These are phyloP conservation scores for Umbelopsis ramanniana DNA, from an alignment of 192 early-diverging fungal genomes.

Conservation along the genomic window DNA sequence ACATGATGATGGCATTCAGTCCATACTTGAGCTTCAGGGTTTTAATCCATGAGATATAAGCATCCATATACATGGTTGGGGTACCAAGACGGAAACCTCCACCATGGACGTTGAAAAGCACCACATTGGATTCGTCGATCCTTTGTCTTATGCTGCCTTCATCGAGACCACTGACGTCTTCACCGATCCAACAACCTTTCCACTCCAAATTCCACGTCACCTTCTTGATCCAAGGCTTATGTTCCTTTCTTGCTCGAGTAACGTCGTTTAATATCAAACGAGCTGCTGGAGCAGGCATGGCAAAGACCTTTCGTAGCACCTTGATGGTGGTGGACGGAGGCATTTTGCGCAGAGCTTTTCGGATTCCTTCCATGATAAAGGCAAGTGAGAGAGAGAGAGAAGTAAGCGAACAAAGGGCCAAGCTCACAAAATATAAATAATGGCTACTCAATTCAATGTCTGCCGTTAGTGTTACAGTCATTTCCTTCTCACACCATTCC, in stretches of 20 bases:
- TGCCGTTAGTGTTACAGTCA: neutral
- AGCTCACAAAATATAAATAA: neutral
- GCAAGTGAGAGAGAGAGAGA: constrained; percentile 4
- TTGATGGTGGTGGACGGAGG: constrained; percentile 41
- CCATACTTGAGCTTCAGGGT: constrained; percentile 37
- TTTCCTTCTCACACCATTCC: constrained; percentile 15
- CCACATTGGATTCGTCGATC: constrained; percentile 35
- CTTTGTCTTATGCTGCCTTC: constrained; percentile 18
- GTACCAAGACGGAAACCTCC: constrained; percentile 47
- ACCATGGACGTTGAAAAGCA: constrained; percentile 46
- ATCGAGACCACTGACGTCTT: constrained; percentile 25
- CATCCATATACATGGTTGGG: constrained; percentile 47
- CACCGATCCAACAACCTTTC: constrained; percentile 48
- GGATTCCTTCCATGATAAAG: constrained; percentile 31
- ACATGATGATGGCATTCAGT: constrained; percentile 40
- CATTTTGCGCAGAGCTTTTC: constrained; percentile 36
- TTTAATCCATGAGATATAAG: constrained; percentile 40
- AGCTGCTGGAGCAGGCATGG: constrained; percentile 42
- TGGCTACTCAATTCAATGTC: neutral
- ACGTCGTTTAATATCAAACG: constrained; percentile 43
- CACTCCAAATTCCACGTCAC: constrained; percentile 30
- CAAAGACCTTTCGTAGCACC: constrained; percentile 39
- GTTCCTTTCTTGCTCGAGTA: constrained; percentile 32
- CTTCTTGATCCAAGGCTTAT: constrained; percentile 42
- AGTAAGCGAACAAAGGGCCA: neutral